Evolutionary conservation across 2,329 filamentous ascomycete species (phyloP).

Genomic region (Pseudonectria buxi): DNA sequence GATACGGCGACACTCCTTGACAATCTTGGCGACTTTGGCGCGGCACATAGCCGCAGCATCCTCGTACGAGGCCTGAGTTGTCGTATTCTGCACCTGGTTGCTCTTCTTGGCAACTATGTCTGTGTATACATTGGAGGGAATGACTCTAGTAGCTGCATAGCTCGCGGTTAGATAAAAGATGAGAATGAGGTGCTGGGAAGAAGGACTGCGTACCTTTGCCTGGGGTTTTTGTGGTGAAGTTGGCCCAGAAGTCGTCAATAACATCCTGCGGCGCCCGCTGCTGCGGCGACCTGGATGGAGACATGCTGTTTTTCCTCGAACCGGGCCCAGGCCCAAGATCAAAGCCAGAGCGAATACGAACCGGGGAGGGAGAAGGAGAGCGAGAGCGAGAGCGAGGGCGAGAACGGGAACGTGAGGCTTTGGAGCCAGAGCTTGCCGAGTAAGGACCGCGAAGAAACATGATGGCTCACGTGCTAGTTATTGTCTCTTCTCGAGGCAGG

Average conservation of each 20-base stretch:
- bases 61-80: conserved; percentile 62
- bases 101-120: conserved; percentile 52
- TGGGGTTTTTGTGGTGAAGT: conserved; percentile 62
- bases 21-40: conserved; percentile 55
- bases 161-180: background rate
- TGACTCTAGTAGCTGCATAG: conserved; percentile 54
- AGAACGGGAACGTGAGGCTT: too few relatives aligned
- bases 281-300: background rate
- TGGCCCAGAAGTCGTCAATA: conserved; percentile 67
- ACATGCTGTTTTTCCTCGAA: too few relatives aligned
- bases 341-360: too few relatives aligned
- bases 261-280: conserved; percentile 58
- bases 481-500: too few relatives aligned
- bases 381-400: too few relatives aligned
- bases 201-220: conserved; percentile 50
- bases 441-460: too few relatives aligned
- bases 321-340: too few relatives aligned
- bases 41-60: conserved; percentile 64
- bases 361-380: too few relatives aligned
- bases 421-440: too few relatives aligned
- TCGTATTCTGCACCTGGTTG: conserved; percentile 47
- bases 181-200: background rate
- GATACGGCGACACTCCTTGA: conserved; percentile 61
- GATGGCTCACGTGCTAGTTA: too few relatives aligned
- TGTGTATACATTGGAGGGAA: conserved; percentile 62